Conservation (phyloP, 2,329 filamentous ascomycete species). For the Neonectria sp. region DNA sequence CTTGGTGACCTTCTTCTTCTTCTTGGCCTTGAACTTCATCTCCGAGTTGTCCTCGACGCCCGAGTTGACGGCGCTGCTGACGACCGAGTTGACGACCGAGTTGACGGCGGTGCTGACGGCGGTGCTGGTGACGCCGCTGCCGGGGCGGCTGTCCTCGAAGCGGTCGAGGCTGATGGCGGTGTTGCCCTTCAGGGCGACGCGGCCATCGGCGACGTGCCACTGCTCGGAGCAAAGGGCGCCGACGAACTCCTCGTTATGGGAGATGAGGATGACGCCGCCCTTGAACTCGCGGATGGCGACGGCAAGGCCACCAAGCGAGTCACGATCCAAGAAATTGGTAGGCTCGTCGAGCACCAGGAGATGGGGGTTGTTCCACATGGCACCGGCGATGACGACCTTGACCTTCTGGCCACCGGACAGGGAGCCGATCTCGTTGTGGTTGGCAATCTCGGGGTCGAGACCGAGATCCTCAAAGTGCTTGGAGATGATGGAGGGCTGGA, state of each 20-base stretch:
- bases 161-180: constrained; percentile 82
- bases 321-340: constrained; percentile 98
- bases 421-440: constrained; percentile 98
- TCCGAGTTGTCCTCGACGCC: constrained; percentile 85
- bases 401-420: constrained; percentile 98
- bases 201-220: constrained; percentile 92
- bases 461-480: constrained; percentile 99
- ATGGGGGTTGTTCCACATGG: constrained; percentile 99
- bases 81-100: constrained; percentile 69
- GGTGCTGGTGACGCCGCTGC: constrained; percentile 68
- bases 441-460: constrained; percentile 96
- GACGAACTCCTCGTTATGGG: constrained; percentile 99
- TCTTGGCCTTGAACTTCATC: constrained; percentile 90
- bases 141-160: constrained; percentile 87
- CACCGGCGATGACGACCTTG: constrained; percentile 96
- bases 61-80: constrained; percentile 76
- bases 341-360: constrained; percentile 97
- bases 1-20: constrained; percentile 99
- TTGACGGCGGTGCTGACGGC: constrained; percentile 70
- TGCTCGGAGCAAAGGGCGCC: constrained; percentile 96
- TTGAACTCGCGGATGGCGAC: constrained; percentile 98
- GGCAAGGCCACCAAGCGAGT: constrained; percentile 96
- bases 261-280: constrained; percentile 99
- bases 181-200: constrained; percentile 87
- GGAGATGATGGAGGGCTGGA: constrained; percentile 93